Evolutionary conservation across 345 rosid genomes (phyloP), one percentile per base, ranked within the genome.

Genomic region (Lepidium aucheri): DNA sequence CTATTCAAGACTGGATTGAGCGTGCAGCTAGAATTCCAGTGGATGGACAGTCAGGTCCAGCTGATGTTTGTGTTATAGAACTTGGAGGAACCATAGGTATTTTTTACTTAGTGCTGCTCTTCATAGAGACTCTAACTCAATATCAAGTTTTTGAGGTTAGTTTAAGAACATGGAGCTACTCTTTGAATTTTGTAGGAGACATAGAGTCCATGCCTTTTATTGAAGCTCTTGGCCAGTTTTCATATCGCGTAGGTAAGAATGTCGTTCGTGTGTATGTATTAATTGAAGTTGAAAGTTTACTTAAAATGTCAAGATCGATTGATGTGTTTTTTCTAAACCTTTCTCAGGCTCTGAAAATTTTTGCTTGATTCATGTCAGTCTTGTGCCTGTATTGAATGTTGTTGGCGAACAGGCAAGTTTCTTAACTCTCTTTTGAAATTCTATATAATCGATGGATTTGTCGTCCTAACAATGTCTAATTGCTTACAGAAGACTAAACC

Each of bases 21-120:
- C 79, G 91, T n/a, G 96, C 82, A 6, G 96, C 96, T 15, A 32
- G 20, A 69, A 77, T 94, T 59, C 95, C 97, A 1, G 99, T 94
- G 0, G 97, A 90, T 62, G 99, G 95, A 60, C 62, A 83, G 72
- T 85, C 84, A 10, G 91, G 86, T 47, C 88, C 96, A 35, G 86
- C 97, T 35, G 99, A 94, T 84, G 95, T 94, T 67, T 90, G 99
- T 79, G 95, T 94, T 65, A 94, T 94, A 35, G 99, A 94, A 81
- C 81, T 94, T 69, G 99, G 99, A 51, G 99, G 99, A 76, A 94
- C 99, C 3, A 89, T 90, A 71, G 99, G 98, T 90, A 83, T 0
- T 15, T 46, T 46, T 32, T 0, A 4, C 42, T 15, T 13, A 1
- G 0, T 8, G 16, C 30, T 7, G 16, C 30, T 7, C 60, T 59